A percentile compares a stretch with the other conserved stretches of the same genome.
phyloP scores from a whole-genome alignment of 2,329 filamentous ascomycete genomes.

The Setomelanomma holmii region DNA sequence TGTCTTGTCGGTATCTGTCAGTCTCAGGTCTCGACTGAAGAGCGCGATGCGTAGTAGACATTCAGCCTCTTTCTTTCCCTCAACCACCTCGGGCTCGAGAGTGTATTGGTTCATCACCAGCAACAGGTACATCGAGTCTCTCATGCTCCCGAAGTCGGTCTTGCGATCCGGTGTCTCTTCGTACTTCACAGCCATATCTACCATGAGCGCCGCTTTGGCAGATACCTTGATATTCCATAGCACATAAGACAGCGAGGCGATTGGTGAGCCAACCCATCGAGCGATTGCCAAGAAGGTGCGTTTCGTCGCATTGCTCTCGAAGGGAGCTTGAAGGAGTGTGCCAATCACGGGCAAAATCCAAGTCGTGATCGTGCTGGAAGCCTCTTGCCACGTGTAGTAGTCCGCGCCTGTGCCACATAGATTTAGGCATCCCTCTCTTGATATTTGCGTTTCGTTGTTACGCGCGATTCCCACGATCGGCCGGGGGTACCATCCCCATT shows the following conservation, averaged over 20 bases:
- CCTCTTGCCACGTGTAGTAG: conserved; percentile 43
- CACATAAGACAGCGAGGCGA: conserved; percentile 46
- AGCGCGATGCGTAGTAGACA: conserved; percentile 50
- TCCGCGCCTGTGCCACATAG: conserved; percentile 43
- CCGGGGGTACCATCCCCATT: conserved; percentile 27
- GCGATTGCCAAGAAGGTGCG: conserved; percentile 47
- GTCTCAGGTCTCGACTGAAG: conserved; percentile 49
- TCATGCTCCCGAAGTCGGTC: conserved; percentile 47
- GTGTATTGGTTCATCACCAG: conserved; percentile 56
- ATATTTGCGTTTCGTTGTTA: conserved; percentile 37
- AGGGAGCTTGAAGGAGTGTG: conserved; percentile 50
- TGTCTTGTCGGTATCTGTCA: conserved; percentile 35
- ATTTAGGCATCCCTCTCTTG: conserved; percentile 38
- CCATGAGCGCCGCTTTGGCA: conserved; percentile 50
- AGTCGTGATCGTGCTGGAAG: conserved; percentile 47
- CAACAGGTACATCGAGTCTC: conserved; percentile 56
- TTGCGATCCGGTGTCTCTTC: conserved; percentile 32
- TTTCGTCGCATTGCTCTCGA: conserved; percentile 49
- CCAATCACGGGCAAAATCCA: conserved; percentile 52
- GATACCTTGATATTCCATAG: conserved; percentile 52
- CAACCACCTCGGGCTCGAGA: conserved; percentile 37
- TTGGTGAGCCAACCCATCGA: conserved; percentile 49
- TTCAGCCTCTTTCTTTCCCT: conserved; percentile 43
- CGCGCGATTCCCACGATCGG: conserved; percentile 16
- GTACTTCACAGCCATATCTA: conserved; percentile 48